Base-by-base conservation (phyloP, 768 basidiomycete genomes). In the Tephrocybe sp. region DNA sequence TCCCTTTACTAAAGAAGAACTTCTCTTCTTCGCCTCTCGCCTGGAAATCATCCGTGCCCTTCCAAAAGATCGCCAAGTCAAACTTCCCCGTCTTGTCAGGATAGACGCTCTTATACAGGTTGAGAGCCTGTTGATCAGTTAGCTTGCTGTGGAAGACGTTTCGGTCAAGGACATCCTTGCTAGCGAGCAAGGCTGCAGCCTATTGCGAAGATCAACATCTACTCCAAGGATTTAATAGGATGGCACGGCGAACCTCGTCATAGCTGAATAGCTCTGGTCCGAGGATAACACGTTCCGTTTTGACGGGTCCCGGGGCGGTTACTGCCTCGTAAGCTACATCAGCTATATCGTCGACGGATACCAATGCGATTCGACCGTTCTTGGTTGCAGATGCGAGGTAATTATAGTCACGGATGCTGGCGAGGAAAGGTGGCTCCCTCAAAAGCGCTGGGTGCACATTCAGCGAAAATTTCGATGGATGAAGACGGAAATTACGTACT, bases 301-400 rank as follows among this genome's bases (percentile, higher is more conserved):
- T 61, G 8, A 58, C n/a, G n/a, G n/a, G 45, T 28, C 54, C 63
- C 28, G 58, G 57, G 20, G 59, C 58, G 2, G 61, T 54, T 8
- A 74, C 50, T 0, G 63, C 68, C 15, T 65, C 54, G 53, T 61
- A 65, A 2, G 68, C 68, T 0, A 58, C 65, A 18, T 65, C 56
- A 2, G 68, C 65, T 20, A 73, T 69, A 43, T 72, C 70, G 7
- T 69, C 63, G 1, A 60, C 60, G 2, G 64, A 60, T 6, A 73
- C 62, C 23, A 63, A 67, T 3, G 67, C 62, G 3, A 67, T 41
- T 10, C 58, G 55, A 15, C 66, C 70, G 34, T 66, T 64, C 25
- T 53, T 54, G 5, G 67, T 48, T 0, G 63, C 62, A 4, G 68
- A 59, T 14, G 60, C 51, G 18, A 74, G 63, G 10, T 51, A 41